Evolutionary conservation across 495 filamentous ascomycete genomes (phyloP), one percentile per base, ranked within the genome.

Genomic region (Oidiodendron maius): DNA sequence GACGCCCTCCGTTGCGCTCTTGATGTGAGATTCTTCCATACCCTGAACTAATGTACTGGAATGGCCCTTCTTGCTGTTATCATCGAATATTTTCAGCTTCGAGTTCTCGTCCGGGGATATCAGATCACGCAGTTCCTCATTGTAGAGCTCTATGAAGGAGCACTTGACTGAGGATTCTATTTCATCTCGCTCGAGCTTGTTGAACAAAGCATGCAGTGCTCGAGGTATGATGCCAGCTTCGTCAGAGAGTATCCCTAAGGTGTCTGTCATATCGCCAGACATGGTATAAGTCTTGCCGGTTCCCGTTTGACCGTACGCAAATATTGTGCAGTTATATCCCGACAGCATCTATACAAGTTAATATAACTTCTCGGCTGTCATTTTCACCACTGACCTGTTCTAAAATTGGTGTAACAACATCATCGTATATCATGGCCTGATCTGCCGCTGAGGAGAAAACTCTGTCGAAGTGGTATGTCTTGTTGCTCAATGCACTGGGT

Each of bases 271-370:
- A 60, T 98, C 91, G 26, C 93, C 93, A 3, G 94, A 95, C 93
- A 98, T 98, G 2, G 93, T 98, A 64, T 98, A 98, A 24, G 93
- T 98, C 66, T 98, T 98, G 45, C 93, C 93, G 0, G 93, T 98
- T 22, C 93, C 93, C 0, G 93, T 98, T 59, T 98, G 93, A 8
- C 93, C 93, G 63, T 98, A 98, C 39, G 93, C 93, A 61, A 98
- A 98, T 47, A 98, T 95, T 6, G 93, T 98, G 64, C 93, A 98
- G 63, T 98, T 98, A 67, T 86, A 97, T n/a, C 93, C 93, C 21
- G 80, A 75, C 18, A 98, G 77, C 79, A 97, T 96, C 90, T 96
- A 57, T 13, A 30, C 49, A 9, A 20, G 38, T 45, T 11, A 43
- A 55, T 58, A 53, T 57, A 51, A 16, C 37, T 20, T 6, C 6